Base-by-base conservation (phyloP, 129 eudicot species). In the Heracleum sosnowskyi region DNA sequence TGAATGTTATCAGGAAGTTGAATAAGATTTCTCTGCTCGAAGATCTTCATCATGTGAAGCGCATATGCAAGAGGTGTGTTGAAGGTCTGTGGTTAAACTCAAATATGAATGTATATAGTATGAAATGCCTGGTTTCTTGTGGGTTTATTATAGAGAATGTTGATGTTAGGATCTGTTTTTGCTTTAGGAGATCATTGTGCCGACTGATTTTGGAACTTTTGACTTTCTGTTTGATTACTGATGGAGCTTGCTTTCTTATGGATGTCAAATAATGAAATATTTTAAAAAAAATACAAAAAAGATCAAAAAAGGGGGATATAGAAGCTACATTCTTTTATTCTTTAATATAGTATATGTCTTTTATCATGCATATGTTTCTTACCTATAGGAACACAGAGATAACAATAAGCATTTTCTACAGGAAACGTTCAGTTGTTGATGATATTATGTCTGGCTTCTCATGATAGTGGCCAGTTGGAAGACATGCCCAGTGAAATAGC, bases 21-120 rank as follows among this genome's bases (percentile, higher is more conserved):
- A 96, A 96, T 81, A 84, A 86, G 41, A 86, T 88, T 72, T 88
- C 90, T 33, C 97, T 95, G 46, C 66, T 96, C 76, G 97, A 96
- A 84, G 82, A 85, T 82, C 83, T 88, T 71, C 91, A 88, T 72
- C 99, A 96, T 86, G 95, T 92, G 77, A 96, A 96, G 85, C 91
- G 99, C 10, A 90, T 92, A 42, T 86, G 84, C 60, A 96, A 87
- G 86, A 82, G 79, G 73, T 62, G 55, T 57, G 79, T 81, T 66
- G 85, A 87, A 74, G 95, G 97, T 90, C 47, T 10, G 77, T 73
- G 37, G 13, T 31, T 6, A 28, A 62, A n/a, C n/a, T 37, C 71
- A 37, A 11, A 17, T n/a, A 42, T 69, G 9, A 6, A 29, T 11
- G 16, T 35, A 33, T 16, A 33, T 7, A 5, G 16, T 28, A 68